Evolutionary conservation across 169 alveolate genomes (phyloP).

Genomic region (Blepharisma undulans): DNA sequence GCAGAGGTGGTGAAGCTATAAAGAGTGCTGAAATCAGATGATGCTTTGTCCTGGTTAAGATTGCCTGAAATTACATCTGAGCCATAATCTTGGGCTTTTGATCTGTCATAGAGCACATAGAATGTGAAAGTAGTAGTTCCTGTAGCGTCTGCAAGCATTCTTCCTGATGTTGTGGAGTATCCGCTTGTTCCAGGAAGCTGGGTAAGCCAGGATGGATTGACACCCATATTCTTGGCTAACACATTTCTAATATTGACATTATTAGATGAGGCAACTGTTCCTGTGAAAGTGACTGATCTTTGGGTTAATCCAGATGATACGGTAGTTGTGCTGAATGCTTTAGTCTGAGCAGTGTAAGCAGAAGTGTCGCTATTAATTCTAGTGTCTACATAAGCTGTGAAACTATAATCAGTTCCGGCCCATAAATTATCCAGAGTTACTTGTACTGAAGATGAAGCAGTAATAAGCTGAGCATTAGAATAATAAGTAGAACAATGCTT

Average conservation of each 20-base stretch:
- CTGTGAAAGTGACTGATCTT: background rate
- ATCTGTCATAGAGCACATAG: background rate
- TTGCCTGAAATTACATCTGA: background rate
- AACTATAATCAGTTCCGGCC: background rate
- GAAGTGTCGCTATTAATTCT: background rate
- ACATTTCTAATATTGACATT: background rate
- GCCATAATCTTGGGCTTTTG: background rate
- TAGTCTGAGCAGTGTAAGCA: background rate
- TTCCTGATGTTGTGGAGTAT: background rate
- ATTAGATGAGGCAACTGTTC: background rate
- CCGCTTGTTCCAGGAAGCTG: background rate
- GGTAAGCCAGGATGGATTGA: background rate
- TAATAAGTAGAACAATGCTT: background rate
- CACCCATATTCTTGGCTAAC: background rate
- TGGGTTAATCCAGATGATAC: background rate
- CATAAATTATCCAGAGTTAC: background rate
- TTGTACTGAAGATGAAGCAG: background rate
- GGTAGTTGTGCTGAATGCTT: background rate
- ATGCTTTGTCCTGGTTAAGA: background rate
- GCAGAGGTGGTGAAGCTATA: background rate
- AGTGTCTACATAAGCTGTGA: background rate
- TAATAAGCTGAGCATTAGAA: background rate
- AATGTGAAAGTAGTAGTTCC: background rate
- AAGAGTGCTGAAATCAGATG: background rate
- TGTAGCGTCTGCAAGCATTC: background rate